Conservation (phyloP, 805 yeast genomes). For the Barnettozyma populi region DNA sequence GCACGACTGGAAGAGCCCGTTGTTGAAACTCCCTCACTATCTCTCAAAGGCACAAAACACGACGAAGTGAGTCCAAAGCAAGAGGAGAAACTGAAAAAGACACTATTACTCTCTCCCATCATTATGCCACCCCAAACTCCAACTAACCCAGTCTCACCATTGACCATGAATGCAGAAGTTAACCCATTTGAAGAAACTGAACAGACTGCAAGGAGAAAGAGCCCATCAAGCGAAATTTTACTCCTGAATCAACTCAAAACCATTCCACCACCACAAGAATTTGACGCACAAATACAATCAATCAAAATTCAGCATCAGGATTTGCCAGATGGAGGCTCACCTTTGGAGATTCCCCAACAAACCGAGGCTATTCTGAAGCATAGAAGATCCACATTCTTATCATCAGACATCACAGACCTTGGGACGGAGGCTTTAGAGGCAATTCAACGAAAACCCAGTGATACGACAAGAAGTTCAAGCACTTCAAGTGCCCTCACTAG, state of each 20-base stretch:
- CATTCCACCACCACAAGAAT: neutral
- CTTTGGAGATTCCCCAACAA: neutral
- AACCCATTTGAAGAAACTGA: neutral
- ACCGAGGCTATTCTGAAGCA: neutral
- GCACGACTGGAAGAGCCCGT: neutral
- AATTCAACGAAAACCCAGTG: neutral
- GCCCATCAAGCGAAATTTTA: neutral
- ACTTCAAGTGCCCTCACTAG: neutral
- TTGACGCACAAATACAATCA: neutral
- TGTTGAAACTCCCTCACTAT: neutral
- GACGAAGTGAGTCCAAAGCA: neutral
- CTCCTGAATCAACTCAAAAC: neutral
- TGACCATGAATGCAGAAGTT: neutral
- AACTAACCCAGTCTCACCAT: neutral
- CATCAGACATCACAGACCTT: neutral
- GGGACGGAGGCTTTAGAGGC: neutral
- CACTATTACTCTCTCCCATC: neutral
- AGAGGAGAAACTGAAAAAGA: no score
- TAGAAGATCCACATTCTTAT: no score
- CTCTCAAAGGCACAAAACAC: no score
- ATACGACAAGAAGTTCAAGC: neutral
- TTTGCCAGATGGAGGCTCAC: neutral
- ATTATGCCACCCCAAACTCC: neutral
- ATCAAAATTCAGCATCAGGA: neutral
- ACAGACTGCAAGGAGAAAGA: neutral